Percentiles rank a stretch among this genome's conserved stretches.
These are phyloP conservation scores for Corylus avellana DNA, from an alignment of 306 rosid genomes.

Conservation along the genomic window DNA sequence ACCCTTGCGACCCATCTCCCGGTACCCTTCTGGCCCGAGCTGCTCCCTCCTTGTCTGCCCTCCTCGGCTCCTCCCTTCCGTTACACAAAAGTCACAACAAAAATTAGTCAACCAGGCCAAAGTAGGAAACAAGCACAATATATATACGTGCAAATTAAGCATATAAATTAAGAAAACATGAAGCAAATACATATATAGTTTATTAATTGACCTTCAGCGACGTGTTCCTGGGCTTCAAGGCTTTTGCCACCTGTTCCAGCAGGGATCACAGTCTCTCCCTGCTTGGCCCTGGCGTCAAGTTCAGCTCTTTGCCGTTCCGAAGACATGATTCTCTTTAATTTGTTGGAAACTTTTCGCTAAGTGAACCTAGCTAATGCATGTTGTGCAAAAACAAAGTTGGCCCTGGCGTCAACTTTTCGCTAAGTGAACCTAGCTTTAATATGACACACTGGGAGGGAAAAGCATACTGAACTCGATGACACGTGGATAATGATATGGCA, in stretches of 20 bases:
- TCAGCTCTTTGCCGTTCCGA: constrained; percentile 19
- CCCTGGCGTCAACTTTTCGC: not conserved
- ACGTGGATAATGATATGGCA: constrained; percentile 20
- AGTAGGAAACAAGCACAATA: too few relatives aligned
- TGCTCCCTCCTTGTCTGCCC: constrained; percentile 68
- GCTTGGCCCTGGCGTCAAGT: constrained; percentile 31
- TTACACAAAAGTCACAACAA: not conserved
- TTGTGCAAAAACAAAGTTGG: too few relatives aligned
- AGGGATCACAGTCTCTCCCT: constrained; percentile 35
- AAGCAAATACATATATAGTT: too few relatives aligned
- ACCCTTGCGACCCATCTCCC: constrained; percentile 75
- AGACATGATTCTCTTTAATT: constrained; percentile 22
- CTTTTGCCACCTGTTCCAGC: constrained; percentile 42
- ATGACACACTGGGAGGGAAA: not conserved
- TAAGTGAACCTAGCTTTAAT: not conserved
- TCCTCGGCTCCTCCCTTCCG: constrained; percentile 54
- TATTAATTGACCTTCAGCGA: constrained; percentile 27
- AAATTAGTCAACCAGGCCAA: not conserved
- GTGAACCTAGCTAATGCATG: not conserved
- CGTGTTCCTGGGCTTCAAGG: constrained; percentile 42
- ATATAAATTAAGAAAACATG: too few relatives aligned
- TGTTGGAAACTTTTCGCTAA: not conserved
- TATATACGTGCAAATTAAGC: too few relatives aligned
- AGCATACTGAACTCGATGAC: not conserved
- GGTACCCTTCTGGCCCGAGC: constrained; percentile 50